These are phyloP conservation scores for Calonectria pseudoturangicola DNA, from an alignment of 2,329 filamentous ascomycete species.

Conservation along the genomic window DNA sequence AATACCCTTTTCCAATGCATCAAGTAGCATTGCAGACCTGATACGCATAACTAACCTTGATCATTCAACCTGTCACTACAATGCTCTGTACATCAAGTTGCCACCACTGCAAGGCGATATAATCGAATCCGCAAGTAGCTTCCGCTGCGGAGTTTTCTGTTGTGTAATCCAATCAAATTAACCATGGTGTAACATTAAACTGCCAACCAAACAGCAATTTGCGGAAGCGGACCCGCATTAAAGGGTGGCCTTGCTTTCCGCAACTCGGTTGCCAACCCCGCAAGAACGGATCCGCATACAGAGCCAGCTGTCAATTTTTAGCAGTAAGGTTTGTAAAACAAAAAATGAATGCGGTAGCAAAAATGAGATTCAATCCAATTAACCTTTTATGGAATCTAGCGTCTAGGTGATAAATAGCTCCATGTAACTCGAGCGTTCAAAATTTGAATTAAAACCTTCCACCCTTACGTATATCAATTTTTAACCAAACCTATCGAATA, in stretches of 20 bases:
- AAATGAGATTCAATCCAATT: not conserved
- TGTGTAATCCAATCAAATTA: not conserved
- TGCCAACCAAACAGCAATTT: slow-evolving; percentile 3
- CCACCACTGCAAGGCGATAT: not conserved
- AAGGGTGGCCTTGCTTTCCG: not conserved
- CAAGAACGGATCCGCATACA: slow-evolving; percentile 45
- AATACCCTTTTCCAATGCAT: not conserved
- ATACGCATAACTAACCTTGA: not conserved
- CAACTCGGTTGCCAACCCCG: slow-evolving; percentile 27
- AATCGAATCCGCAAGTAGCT: not conserved
- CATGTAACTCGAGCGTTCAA: not conserved
- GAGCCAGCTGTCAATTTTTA: not conserved
- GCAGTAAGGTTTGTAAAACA: not conserved
- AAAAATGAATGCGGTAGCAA: not conserved
- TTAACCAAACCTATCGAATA: not conserved
- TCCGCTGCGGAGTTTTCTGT: slow-evolving; percentile 2
- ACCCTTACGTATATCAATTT: not conserved
- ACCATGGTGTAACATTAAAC: not conserved
- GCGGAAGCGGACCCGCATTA: slow-evolving; percentile 38
- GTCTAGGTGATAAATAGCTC: slow-evolving; percentile 28
- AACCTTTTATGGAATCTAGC: not conserved
- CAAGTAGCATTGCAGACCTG: slow-evolving; percentile 10
- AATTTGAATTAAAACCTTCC: no score
- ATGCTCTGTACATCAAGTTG: not conserved
- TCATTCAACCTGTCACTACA: not conserved